Base-by-base conservation (phyloP, 352 stramenopile genomes). In the Globisporangium parvum region DNA sequence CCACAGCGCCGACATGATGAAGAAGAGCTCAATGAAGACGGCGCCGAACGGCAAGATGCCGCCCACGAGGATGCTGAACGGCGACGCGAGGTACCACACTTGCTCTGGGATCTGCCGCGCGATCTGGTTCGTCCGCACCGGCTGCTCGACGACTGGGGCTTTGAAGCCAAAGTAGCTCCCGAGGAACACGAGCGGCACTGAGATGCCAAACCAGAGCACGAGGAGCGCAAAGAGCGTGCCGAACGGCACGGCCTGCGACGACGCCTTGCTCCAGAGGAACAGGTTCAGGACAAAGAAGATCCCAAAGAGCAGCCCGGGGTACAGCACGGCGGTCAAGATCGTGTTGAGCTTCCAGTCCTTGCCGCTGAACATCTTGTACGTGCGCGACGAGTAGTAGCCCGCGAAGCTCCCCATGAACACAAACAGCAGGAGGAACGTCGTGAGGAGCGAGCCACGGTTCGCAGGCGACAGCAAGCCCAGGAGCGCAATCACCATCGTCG, bases 21-120 rank as follows among this genome's bases (percentile, higher is more conserved):
- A 99, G 72, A 99, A 99, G 23, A 99, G 87, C 71, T 99, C 98
- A 62, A 99, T 98, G 73, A 98, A 99, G 42, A 99, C 96, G 9
- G 96, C 96, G 37, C 97, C 97, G 69, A 99, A 99, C 17, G 98
- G 98, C 23, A 99, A 71, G 44, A 99, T 95, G 51, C 97, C 97
- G 45, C 97, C 97, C 9, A 99, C 75, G 17, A 98, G 64, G 62
- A 98, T 97, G 55, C 87, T 98, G 65, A 98, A 89, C 17, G 81
- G 79, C 21, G 96, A 93, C 57, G 88, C 85, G 35, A 98, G 85
- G 74, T 99, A 99, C 95, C 96, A 99, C 33, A 96, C 76, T 69
- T 97, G 91, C 55, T 97, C 88, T 2, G 90, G 90, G 47, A 97
- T 93, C 69, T 97, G 90, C 44, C 90, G 84, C 21, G 83, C 85